Base-by-base conservation (phyloP, 208 protist species). In the Novymonas esmeraldas region DNA sequence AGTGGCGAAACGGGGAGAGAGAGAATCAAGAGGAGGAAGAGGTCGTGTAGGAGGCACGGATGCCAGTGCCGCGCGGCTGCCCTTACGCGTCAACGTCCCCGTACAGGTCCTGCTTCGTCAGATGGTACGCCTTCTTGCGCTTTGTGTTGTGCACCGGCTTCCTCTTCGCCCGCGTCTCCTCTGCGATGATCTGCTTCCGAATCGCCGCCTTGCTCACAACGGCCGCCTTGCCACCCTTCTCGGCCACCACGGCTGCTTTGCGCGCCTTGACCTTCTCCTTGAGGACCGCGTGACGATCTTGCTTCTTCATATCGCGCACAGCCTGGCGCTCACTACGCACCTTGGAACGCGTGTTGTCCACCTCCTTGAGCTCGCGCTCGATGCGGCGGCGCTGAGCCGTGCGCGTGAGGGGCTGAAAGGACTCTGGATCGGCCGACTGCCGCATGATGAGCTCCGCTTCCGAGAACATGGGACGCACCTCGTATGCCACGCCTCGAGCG, bases 91-190 rank as follows among this genome's bases (percentile, higher is more conserved):
- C 81, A 38, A 59, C 78, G 29, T 87, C 80, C 11, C 78, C 78
- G 48, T 83, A 89, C 24, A 95, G 67, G 49, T 95, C 89, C 50
- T 91, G 56, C 69, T 73, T 84, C n/a, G 89, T 91, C 29, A 95
- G 80, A 44, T 80, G 75, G 77, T 92, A 95, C 31, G 88, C 63
- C 77, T 95, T 95, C 78, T 92, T 95, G 22, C 89, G 83, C 72
- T 92, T 95, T 36, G 84, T 90, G 60, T 90, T 78, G 51, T 83
- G 85, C 33, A 78, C 59, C 28, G 63, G 62, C 73, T 83, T 84
- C 69, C 85, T 75, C 36, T 60, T 71, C 62, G 78, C 78, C 51
- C 51, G 63, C 50, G 20, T 34, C 41, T 70, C 72, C 39, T 68
- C 76, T 5, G 64, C 56, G 14, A 60, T 52, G 66, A 85, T 83